Evolutionary conservation across 2,329 filamentous ascomycete genomes (phyloP).

Genomic region (Pestalotiopsis sp.): DNA sequence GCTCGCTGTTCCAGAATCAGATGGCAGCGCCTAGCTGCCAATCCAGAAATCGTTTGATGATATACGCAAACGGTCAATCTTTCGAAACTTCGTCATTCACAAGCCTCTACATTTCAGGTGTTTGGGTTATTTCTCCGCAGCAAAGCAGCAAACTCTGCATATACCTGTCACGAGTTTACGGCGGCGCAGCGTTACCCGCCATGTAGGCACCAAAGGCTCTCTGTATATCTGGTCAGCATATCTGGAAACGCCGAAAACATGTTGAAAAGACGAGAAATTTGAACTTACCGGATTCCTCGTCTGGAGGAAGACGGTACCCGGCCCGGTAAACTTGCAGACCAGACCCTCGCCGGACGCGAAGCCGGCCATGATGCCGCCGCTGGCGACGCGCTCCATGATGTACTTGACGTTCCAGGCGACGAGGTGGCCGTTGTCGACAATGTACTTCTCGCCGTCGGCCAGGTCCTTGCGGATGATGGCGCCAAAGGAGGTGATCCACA

Average conservation of each 20-base stretch:
- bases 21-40: not conserved
- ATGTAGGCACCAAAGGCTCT: constrained; percentile 56
- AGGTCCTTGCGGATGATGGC: constrained; percentile 93
- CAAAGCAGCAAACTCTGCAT: not conserved
- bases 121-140: no score
- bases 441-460: constrained; percentile 77
- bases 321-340: constrained; percentile 91
- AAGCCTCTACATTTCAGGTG: not conserved
- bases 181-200: constrained; percentile 43
- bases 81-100: not conserved
- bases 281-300: constrained; percentile 76
- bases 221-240: constrained; percentile 31
- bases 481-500: constrained; percentile 93
- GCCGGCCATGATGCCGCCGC: constrained; percentile 90
- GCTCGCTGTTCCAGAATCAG: not conserved
- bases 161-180: constrained; percentile 17
- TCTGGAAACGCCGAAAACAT: not conserved
- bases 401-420: constrained; percentile 98
- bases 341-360: constrained; percentile 82
- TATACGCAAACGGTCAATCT: not conserved
- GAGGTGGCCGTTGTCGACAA: constrained; percentile 89
- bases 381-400: constrained; percentile 83
- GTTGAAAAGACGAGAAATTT: constrained; percentile 2
- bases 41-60: not conserved
- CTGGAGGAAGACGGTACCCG: constrained; percentile 89